Evolutionary conservation across 768 basidiomycete genomes (phyloP), one percentile per base, ranked within the genome.

Genomic region (Auricularia auricula-judae): DNA sequence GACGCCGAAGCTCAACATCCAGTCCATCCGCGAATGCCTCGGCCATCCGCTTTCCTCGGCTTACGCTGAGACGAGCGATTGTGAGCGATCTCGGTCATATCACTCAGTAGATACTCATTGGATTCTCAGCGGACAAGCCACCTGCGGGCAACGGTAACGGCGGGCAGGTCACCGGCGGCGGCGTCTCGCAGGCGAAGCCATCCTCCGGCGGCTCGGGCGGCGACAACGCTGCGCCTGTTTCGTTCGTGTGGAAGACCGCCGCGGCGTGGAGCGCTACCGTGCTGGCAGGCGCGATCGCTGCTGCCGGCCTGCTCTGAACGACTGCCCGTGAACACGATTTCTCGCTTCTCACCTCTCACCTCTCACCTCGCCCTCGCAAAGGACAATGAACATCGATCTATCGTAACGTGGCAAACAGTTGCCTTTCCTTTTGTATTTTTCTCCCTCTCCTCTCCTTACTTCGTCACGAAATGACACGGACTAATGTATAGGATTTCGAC

Each of bases 11-110:
- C 75, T 76, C 71, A 72, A 72, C 58, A 71, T 81, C 64, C 73
- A 76, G 72, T 72, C 76, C 61, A 76, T 81, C 71, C 74, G 75
- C 62, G 66, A 73, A 21, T 81, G 80, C 72, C 71, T 78, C 44
- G 75, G 76, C 62, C 65, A 70, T 66, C n/a, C 64, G 42, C 67
- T 73, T 7, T 67, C 66, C 29, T 72, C 79, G 47, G 72, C 77
- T 12, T 81, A 80, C 71, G 70, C 77, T 63, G 79, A 80, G 74
- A 78, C 78, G 7, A 72, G 72, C 63, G 70, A 70, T 65, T 35
- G 72, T 72, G 64, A 69, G 71, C 3, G 4, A 5, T 18, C 11
- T 23, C 21, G 4, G 0, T 42, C 0, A 2, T 4, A 42, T 4
- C 39, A 1, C 12, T 42, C 0, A 12, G 11, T 21, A 16, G 47